These are phyloP conservation scores for Daldinia decipiens DNA, from an alignment of 495 filamentous ascomycete genomes.

Conservation along the genomic window DNA sequence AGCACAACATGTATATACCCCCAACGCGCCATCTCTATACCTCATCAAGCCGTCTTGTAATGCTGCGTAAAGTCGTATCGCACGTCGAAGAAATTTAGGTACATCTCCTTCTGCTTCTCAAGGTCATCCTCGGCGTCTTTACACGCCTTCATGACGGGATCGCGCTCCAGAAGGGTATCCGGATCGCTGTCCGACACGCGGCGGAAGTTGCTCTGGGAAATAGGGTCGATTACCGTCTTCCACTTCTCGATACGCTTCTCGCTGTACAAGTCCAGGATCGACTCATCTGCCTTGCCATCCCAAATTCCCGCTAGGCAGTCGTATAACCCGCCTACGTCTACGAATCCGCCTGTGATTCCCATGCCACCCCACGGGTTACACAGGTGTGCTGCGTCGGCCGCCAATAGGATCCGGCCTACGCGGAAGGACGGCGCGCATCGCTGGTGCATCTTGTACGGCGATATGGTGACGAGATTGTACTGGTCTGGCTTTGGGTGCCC, in stretches of 20 bases:
- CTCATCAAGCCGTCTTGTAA: slow-evolving; percentile 45
- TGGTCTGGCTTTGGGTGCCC: slow-evolving; percentile 67
- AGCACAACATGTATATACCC: slow-evolving; percentile 7
- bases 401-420: slow-evolving; percentile 66
- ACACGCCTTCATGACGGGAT: slow-evolving; percentile 54
- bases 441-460: slow-evolving; percentile 71
- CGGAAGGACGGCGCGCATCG: slow-evolving; percentile 66
- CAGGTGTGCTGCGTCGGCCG: slow-evolving; percentile 69
- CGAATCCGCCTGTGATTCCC: slow-evolving; percentile 70
- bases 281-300: slow-evolving; percentile 63
- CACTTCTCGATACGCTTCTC: slow-evolving; percentile 67
- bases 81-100: slow-evolving; percentile 48
- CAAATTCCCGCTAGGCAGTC: slow-evolving; percentile 67
- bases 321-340: slow-evolving; percentile 67
- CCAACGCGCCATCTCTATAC: not conserved
- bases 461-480: slow-evolving; percentile 65
- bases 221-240: slow-evolving; percentile 64
- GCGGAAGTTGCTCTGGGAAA: slow-evolving; percentile 64
- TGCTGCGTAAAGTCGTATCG: slow-evolving; percentile 59
- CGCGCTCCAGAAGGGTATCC: slow-evolving; percentile 48
- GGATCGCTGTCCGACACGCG: slow-evolving; percentile 54
- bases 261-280: slow-evolving; percentile 67
- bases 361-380: slow-evolving; percentile 69
- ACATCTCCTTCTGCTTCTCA: slow-evolving; percentile 44
- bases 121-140: slow-evolving; percentile 49